Percentiles rank a stretch among this genome's conserved stretches.
These are phyloP conservation scores for Trichodelitschia bisporula DNA, from an alignment of 495 filamentous ascomycete genomes.

Conservation along the genomic window DNA sequence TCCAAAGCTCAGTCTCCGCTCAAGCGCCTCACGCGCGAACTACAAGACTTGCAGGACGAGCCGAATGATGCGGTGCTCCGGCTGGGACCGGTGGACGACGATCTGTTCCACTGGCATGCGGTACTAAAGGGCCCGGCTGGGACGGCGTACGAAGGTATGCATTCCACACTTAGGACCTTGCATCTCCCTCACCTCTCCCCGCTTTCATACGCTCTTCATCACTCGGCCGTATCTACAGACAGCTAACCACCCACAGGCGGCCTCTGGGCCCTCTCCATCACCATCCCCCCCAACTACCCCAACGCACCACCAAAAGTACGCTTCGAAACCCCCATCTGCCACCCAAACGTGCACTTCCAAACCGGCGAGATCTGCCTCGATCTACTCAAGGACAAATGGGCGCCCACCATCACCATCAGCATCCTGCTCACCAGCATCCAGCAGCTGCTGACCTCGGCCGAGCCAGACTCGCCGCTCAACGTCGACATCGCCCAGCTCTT, in stretches of 20 bases:
- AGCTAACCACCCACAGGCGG: no score
- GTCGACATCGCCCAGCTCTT: constrained; percentile 65
- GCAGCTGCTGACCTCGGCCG: constrained; percentile 50
- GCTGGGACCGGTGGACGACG: constrained; percentile 45
- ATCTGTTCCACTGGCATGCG: constrained; percentile 54
- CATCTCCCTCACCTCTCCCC: no score
- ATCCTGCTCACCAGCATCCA: constrained; percentile 54
- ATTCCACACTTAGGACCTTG: background rate
- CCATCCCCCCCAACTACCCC: constrained; percentile 58
- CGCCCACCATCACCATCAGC: constrained; percentile 57
- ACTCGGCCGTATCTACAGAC: no score
- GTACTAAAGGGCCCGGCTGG: constrained; percentile 46
- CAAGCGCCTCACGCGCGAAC: constrained; percentile 40
- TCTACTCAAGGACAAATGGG: constrained; percentile 61
- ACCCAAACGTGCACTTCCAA: constrained; percentile 59
- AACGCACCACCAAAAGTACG: constrained; percentile 44
- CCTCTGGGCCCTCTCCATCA: constrained; percentile 59
- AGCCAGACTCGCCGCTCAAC: constrained; percentile 65
- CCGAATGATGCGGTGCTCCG: constrained; percentile 30
- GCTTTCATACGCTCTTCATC: no score
- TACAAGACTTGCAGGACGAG: constrained; percentile 29
- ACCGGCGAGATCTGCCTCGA: constrained; percentile 83
- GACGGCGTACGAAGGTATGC: constrained; percentile 47
- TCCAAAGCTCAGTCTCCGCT: constrained; percentile 15
- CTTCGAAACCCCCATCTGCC: constrained; percentile 62